phyloP scores from a whole-genome alignment of 129 eudicot genomes.

The Helianthus annuus region HanXRQr2.0-SUNRISE NC_035445.2:158977653-158978152 shows the following conservation, averaged over 20 bases:
- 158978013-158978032: background rate
- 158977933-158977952: background rate
- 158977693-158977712: no score
- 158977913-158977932: background rate
- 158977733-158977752: no score
- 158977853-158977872: slow-evolving; percentile 78
- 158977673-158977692: no score
- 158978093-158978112: background rate
- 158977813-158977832: no score
- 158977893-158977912: slow-evolving; percentile 20
- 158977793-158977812: no score
- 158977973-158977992: slow-evolving; percentile 3
- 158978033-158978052: slow-evolving; percentile 10
- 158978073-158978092: slow-evolving; percentile 9
- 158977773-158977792: no score
- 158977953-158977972: slow-evolving; percentile 3
- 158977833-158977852: slow-evolving; percentile 93
- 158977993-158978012: background rate
- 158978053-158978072: slow-evolving; percentile 8
- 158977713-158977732: no score
- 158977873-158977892: slow-evolving; percentile 91
- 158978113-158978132: slow-evolving; percentile 9
- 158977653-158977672: no score
- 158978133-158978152: background rate
- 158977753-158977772: no score